phyloP scores from a whole-genome alignment of 805 yeast genomes.

The Vanderwaltozyma yarrowii region DNA sequence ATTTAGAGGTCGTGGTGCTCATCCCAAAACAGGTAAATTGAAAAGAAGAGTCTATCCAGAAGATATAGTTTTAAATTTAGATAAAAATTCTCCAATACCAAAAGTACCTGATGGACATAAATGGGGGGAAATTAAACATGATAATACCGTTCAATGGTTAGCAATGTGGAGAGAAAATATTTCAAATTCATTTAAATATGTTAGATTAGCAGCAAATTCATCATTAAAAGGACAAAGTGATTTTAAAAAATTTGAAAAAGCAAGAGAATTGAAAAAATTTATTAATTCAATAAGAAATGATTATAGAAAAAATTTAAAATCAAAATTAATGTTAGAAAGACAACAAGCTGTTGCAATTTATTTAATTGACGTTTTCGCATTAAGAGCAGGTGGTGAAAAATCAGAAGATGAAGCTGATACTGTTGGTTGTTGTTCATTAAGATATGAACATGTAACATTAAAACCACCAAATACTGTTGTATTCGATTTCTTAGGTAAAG shows the following conservation, averaged over 20 bases:
- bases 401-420: slow-evolving; percentile 97
- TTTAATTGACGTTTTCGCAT: slow-evolving; percentile 82
- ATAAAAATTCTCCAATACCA: slow-evolving; percentile 64
- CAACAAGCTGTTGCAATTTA: slow-evolving; percentile 93
- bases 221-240: slow-evolving; percentile 88
- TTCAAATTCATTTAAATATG: slow-evolving; percentile 74
- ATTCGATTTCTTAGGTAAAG: slow-evolving; percentile 92
- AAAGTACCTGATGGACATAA: slow-evolving; percentile 75
- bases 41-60: slow-evolving; percentile 85
- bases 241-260: slow-evolving; percentile 85
- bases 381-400: slow-evolving; percentile 97
- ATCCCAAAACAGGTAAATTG: slow-evolving; percentile 88
- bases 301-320: slow-evolving; percentile 59
- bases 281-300: slow-evolving; percentile 66
- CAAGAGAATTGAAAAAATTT: slow-evolving; percentile 69
- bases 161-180: slow-evolving; percentile 97
- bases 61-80: slow-evolving; percentile 75
- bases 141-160: slow-evolving; percentile 86
- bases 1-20: slow-evolving; percentile 94
- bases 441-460: slow-evolving; percentile 81
- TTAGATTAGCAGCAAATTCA: slow-evolving; percentile 82
- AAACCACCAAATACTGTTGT: slow-evolving; percentile 78
- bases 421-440: slow-evolving; percentile 91
- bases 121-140: slow-evolving; percentile 88
- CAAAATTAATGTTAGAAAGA: slow-evolving; percentile 69